Conservation (phyloP, 2,329 filamentous ascomycete species). For the Helotiales sp. region DNA sequence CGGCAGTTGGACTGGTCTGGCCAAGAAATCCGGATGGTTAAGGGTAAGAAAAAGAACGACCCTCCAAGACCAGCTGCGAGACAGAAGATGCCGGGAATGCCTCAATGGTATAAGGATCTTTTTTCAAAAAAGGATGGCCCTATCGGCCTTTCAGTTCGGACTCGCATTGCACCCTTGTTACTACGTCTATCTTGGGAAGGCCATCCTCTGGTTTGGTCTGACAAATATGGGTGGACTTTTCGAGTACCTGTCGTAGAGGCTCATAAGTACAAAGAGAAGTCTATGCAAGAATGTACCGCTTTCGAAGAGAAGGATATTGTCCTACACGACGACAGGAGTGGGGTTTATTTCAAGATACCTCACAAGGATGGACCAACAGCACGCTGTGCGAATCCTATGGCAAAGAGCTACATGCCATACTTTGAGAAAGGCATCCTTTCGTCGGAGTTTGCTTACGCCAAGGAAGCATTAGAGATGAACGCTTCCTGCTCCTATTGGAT, state of each 20-base stretch:
- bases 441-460: slow-evolving; percentile 86
- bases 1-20: slow-evolving; percentile 93
- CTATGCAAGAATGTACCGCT: slow-evolving; percentile 75
- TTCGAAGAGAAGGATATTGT: slow-evolving; percentile 66
- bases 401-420: slow-evolving; percentile 86
- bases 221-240: slow-evolving; percentile 92
- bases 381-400: slow-evolving; percentile 82
- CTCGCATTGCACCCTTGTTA: slow-evolving; percentile 81
- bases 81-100: slow-evolving; percentile 94
- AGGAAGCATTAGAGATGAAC: slow-evolving; percentile 97
- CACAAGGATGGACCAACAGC: slow-evolving; percentile 92
- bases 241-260: slow-evolving; percentile 65
- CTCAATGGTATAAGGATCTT: slow-evolving; percentile 92
- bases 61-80: slow-evolving; percentile 73
- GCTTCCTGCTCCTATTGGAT: slow-evolving; percentile 99
- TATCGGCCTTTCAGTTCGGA: slow-evolving; percentile 82
- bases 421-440: slow-evolving; percentile 88
- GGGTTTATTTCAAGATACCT: slow-evolving; percentile 87
- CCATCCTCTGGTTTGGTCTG: slow-evolving; percentile 88
- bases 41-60: slow-evolving; percentile 85
- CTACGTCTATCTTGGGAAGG: slow-evolving; percentile 87
- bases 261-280: slow-evolving; percentile 66
- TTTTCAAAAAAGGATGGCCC: slow-evolving; percentile 67
- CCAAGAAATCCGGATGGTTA: slow-evolving; percentile 87
- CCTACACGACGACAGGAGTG: slow-evolving; percentile 64